Base-by-base conservation (phyloP, 495 filamentous ascomycete genomes). In the Aspergillus mulundensis region DNA sequence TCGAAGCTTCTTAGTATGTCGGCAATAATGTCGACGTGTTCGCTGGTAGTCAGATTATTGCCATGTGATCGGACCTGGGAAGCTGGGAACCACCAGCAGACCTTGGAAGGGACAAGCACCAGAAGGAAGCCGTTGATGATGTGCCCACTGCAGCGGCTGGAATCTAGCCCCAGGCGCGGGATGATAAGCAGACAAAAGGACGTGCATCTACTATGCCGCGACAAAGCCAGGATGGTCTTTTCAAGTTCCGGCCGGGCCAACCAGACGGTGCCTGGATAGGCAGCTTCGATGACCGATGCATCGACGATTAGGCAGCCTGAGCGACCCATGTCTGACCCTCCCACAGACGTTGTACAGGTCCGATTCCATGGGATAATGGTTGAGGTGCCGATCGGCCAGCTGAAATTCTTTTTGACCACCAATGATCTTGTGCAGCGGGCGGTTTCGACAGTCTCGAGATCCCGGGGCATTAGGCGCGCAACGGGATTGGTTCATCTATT, bases 351-450 rank as follows among this genome's bases (percentile, higher is more conserved):
- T 36, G 32, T 36, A 36, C 32, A 36, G 32, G 32, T 36, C 46
- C 48, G 41, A 53, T 49, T 57, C 60, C 60, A 60, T 61, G 63
- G 55, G 30, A 60, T 57, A 12, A 12, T 53, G 32, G 38, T 46
- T 46, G 60, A 51, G 38, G 36, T 49, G 57, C 54, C 48, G 63
- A 66, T 66, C 60, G 56, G 58, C 21, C 54, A 50, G 54, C 54
- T 57, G 44, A 52, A 54, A 53, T 59, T 53, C 50, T 7, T 44
- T 18, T 12, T 15, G 18, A 25, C 32, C 34, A 43, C 61, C 61
- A 63, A 63, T 63, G 57, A 60, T 21, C 30, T 40, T 38, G 28
- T 24, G 42, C 45, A 36, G 47, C 53, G 30, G 49, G 50, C 14
- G 43, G 30, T 54, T 48, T 57, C 32, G 46, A 42, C 45, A 38